Evolutionary conservation across 345 rosid genomes (phyloP).

Genomic region (Excoecaria cochinchinensis): DNA sequence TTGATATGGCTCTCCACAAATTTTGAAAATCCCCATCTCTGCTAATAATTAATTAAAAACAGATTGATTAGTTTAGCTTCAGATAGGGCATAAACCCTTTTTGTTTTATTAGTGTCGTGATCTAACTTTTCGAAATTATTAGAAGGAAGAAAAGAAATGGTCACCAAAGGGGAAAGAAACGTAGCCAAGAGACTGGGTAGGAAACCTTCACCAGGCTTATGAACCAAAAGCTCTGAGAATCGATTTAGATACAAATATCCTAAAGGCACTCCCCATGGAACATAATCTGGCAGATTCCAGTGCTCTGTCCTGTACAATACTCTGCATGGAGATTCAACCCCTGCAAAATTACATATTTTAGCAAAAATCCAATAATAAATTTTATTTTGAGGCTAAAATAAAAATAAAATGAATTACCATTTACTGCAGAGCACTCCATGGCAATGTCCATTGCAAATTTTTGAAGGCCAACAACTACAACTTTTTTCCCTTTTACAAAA

Average conservation of each 20-base stretch:
- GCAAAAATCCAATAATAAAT: background rate
- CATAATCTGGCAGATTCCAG: slow-evolving; percentile 42
- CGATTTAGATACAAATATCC: slow-evolving; percentile 37
- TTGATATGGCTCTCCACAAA: slow-evolving; percentile 35
- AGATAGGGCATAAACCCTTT: no score
- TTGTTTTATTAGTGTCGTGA: no score
- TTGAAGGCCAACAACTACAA: slow-evolving; percentile 38
- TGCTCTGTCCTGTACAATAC: slow-evolving; percentile 38
- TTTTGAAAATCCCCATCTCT: slow-evolving; percentile 39
- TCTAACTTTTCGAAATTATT: no score
- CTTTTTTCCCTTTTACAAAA: slow-evolving; percentile 23
- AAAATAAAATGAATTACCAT: slow-evolving; percentile 20
- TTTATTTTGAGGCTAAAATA: background rate
- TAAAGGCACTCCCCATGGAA: slow-evolving; percentile 50
- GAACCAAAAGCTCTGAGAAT: slow-evolving; percentile 48
- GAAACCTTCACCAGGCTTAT: slow-evolving; percentile 20
- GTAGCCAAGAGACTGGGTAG: slow-evolving; percentile 34
- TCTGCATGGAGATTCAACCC: slow-evolving; percentile 35
- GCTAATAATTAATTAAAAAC: background rate
- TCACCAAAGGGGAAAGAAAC: slow-evolving; percentile 42
- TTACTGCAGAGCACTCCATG: slow-evolving; percentile 39
- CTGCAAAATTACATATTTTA: slow-evolving; percentile 15
- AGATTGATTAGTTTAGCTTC: no score
- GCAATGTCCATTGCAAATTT: slow-evolving; percentile 46
- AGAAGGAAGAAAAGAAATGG: background rate